A percentile compares a stretch with the other conserved stretches of the same genome.
Evolutionary conservation across 352 stramenopile genomes (phyloP).

Genomic region (Phytophthora pinifolia): DNA sequence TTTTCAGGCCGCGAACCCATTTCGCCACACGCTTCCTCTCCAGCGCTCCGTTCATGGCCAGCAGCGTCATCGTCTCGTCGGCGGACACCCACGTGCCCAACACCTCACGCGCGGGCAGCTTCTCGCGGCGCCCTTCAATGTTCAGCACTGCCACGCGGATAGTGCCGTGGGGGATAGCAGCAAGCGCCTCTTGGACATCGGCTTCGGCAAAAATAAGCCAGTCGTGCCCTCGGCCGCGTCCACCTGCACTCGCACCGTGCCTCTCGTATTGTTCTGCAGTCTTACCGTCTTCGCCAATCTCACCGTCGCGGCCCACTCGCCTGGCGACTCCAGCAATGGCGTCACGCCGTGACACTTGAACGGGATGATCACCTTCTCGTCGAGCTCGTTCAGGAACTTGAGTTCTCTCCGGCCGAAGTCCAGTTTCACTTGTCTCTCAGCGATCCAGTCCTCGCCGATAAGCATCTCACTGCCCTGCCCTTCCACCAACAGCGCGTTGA

Average conservation of each 20-base stretch:
- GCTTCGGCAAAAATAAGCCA: constrained; percentile 6
- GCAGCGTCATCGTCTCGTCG: constrained; percentile 7
- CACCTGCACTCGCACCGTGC: constrained; percentile 3
- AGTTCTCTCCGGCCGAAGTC: neutral
- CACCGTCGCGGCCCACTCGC: neutral
- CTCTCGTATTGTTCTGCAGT: constrained; percentile 5
- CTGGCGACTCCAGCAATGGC: neutral
- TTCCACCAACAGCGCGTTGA: constrained; percentile 1
- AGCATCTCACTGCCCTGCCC: constrained; percentile 1
- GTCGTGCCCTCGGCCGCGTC: neutral
- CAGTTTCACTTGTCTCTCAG: neutral
- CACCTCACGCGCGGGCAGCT: constrained; percentile 3
- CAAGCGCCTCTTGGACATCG: neutral
- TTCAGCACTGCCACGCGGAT: constrained; percentile 15
- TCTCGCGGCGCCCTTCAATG: neutral
- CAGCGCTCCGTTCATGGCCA: constrained; percentile 5
- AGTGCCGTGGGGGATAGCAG: constrained; percentile 1
- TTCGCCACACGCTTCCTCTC: neutral
- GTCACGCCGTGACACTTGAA: constrained; percentile 3
- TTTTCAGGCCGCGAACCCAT: too few species aligned
- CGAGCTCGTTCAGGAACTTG: neutral
- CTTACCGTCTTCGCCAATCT: constrained; percentile 5
- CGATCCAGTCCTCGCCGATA: constrained; percentile 2
- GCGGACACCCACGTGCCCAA: constrained; percentile 16
- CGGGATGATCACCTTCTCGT: neutral